Base-by-base conservation (phyloP, 1,139 yeast species). In the Sugiyamaella grinbergsii region DNA sequence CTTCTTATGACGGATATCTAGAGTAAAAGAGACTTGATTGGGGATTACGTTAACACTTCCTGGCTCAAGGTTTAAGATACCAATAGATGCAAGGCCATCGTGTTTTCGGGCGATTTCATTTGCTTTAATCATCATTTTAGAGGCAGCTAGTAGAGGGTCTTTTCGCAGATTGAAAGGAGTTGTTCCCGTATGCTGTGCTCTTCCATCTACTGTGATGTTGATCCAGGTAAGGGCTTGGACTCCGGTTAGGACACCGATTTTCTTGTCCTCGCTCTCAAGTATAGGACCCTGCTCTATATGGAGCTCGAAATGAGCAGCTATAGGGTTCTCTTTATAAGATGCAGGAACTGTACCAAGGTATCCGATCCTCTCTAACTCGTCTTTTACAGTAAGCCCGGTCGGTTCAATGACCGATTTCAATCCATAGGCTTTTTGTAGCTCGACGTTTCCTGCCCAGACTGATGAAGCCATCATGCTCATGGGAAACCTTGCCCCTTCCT, bases 211-310 rank as follows among this genome's bases (percentile, higher is more conserved):
- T 15, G 67, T 73, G 13, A 81, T 73, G 46, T 74, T 76, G 54
- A 73, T 71, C 90, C 91, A 84, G 38, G 73, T 69, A 60, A 79
- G 80, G 2, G 85, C 86, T 64, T 84, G 90, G 18, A 78, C 87
- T 16, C 86, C 86, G 10, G 73, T 71, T 3, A 83, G 88, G 39
- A 83, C 73, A 23, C 90, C 91, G 52, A 84, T 79, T 53, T 75
- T 75, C 60, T 79, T 78, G 1, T 74, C 59, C 38, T 73, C 75
- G 22, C 74, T 73, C 63, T 84, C 89, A 50, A 84, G 72, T 40
- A 82, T 72, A 4, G 90, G 89, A 4, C 90, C 91, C 66, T 84
- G 90, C 62, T 84, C 90, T 53, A 84, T 84, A 61, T 84, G 90
- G 51, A 83, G 71, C 64, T 84, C 90, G 63, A 84, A 83, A 66